Evolutionary conservation across 441 rosid species (phyloP), one percentile per base, ranked within the genome.

Genomic region (Arabidopsis hybrid): DNA sequence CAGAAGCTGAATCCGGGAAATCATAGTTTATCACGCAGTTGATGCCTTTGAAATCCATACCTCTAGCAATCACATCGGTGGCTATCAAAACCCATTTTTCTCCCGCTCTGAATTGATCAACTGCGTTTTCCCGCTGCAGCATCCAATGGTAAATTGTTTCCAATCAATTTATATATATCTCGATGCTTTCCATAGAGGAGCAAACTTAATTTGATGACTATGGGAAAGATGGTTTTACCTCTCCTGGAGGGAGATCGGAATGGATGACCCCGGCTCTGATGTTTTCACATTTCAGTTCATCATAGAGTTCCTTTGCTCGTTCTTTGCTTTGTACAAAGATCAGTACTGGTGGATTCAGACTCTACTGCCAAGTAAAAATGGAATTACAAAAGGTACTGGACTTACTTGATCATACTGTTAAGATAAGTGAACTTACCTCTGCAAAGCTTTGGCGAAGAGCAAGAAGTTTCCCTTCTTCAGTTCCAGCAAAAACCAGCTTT

Each of bases 1-100:
- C 90, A 52, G 97, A 81, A 32, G 93, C 88, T 60, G 93, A 88
- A 72, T 95, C 96, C 0, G 99, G 98, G 73, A 95, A 95, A 77
- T 95, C 98, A 47, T 87, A 95, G 80, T 95, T 95, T 70, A 95
- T 90, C 73, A 88, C 95, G 36, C 89, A 91, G 80, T 89, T 89
- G 78, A 92, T 87, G 34, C 98, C 99, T 81, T 95, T 95, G 85
- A 95, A 95, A 81, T 95, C 99, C 99, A 95, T 89, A 18, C 97
- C 98, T 36, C 97, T 89, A 57, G 97, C 98, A 21, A 95, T 84
- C 69, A 95, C 96, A 83, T 95, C 99, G 12, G 97, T 95, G 55
- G 98, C 99, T n/a, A 95, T 89, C 75, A 95, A 77, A 60, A 95
- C 95, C 98, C 99, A 95, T 57, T 85, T 88, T 78, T 92, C 88